Conservation (phyloP, 768 basidiomycete genomes). For the Rubroboletus pulcherrimus region DNA sequence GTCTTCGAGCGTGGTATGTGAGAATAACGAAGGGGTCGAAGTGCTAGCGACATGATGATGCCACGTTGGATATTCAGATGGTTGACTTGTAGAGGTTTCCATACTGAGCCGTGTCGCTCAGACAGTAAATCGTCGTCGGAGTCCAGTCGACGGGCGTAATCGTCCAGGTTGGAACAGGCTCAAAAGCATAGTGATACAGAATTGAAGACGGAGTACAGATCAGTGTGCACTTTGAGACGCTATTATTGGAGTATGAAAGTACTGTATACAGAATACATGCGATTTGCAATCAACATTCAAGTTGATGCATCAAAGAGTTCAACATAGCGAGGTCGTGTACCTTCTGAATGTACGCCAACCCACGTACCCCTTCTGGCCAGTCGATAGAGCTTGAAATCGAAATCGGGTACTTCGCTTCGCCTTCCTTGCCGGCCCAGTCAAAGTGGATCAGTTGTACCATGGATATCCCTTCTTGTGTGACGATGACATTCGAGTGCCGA, state of each 20-base stretch:
- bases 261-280: no score
- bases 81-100: neutral
- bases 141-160: no score
- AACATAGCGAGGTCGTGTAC: slow-evolving; percentile 18
- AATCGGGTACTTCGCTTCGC: neutral
- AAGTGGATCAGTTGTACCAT: neutral
- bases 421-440: slow-evolving; percentile 1
- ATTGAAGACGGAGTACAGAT: no score
- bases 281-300: no score
- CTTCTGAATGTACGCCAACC: neutral
- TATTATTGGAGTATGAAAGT: no score
- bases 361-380: neutral
- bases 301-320: neutral
- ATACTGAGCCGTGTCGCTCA: no score
- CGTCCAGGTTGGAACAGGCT: no score
- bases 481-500: slow-evolving; percentile 33
- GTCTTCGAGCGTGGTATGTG: slow-evolving; percentile 10
- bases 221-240: no score
- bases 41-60: neutral
- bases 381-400: neutral
- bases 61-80: neutral
- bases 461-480: slow-evolving; percentile 4
- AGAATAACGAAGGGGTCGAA: neutral
- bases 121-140: no score
- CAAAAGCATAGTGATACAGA: no score